Evolutionary conservation across 2,329 filamentous ascomycete species (phyloP).

Genomic region (Xylaria arbuscula): DNA sequence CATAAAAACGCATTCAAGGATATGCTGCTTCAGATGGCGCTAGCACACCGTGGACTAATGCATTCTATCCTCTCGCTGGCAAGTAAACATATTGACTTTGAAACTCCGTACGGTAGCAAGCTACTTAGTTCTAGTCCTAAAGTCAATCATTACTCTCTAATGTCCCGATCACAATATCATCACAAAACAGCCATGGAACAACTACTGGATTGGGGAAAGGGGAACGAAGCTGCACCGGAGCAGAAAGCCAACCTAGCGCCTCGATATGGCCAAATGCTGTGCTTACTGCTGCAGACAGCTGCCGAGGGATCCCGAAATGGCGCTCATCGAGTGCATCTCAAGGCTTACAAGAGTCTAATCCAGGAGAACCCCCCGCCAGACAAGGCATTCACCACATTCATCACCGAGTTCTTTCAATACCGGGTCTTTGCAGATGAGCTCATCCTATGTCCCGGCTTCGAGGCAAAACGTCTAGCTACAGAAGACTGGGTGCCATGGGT

Average conservation of each 20-base stretch:
- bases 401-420: constrained; percentile 86
- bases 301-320: constrained; percentile 69
- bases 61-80: constrained; percentile 88
- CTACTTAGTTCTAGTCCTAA: constrained; percentile 62
- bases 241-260: constrained; percentile 63
- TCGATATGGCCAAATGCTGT: constrained; percentile 72
- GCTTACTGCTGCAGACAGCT: constrained; percentile 67
- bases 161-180: constrained; percentile 65
- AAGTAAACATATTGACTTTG: constrained; percentile 77
- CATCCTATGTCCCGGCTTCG: constrained; percentile 60
- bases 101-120: constrained; percentile 66
- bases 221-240: constrained; percentile 55
- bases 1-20: constrained; percentile 87
- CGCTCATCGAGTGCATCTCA: constrained; percentile 82
- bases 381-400: constrained; percentile 71
- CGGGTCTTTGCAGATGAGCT: constrained; percentile 76
- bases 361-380: constrained; percentile 69
- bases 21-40: constrained; percentile 83
- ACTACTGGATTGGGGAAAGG: constrained; percentile 58
- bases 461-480: constrained; percentile 53
- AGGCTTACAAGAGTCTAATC: constrained; percentile 80
- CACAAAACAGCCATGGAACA: constrained; percentile 65
- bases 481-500: constrained; percentile 58
- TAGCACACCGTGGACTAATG: constrained; percentile 84
- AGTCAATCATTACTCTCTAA: constrained; percentile 59